Percentiles rank a stretch among this genome's conserved stretches.
These are phyloP conservation scores for Cercospora janseana DNA, from an alignment of 2,329 filamentous ascomycete genomes.

Conservation along the genomic window DNA sequence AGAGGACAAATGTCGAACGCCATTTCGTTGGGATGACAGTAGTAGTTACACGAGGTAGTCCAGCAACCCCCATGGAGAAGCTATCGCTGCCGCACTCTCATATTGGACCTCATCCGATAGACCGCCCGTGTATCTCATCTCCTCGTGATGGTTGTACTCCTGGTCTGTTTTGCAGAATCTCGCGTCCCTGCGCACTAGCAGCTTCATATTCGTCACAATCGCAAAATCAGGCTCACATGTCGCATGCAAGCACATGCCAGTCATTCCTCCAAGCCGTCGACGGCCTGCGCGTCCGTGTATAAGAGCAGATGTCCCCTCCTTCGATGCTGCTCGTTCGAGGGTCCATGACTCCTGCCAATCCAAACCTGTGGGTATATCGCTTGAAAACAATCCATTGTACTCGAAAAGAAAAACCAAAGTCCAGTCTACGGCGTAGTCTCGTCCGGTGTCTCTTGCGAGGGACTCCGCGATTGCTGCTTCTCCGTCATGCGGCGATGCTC, in stretches of 20 bases:
- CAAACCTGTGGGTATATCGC: conserved; percentile 22
- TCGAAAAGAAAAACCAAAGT: conserved; percentile 7
- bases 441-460: conserved; percentile 23
- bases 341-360: conserved; percentile 9
- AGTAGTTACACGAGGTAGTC: not conserved
- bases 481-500: conserved; percentile 38
- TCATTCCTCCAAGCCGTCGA: not conserved
- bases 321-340: conserved; percentile 4
- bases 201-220: conserved; percentile 7
- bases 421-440: conserved; percentile 18
- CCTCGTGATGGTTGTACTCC: conserved; percentile 2
- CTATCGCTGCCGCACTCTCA: not conserved
- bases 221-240: not conserved
- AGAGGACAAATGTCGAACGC: not conserved
- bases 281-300: not conserved
- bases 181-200: not conserved
- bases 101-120: not conserved
- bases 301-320: not conserved
- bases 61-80: not conserved
- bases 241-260: not conserved
- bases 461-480: conserved; percentile 31
- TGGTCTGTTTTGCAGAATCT: not conserved
- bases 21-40: not conserved
- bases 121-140: conserved; percentile 7
- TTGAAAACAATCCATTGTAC: conserved; percentile 14